Evolutionary conservation across 495 filamentous ascomycete species (phyloP), one percentile per base, ranked within the genome.

Genomic region (Cenococcum geophilum): DNA sequence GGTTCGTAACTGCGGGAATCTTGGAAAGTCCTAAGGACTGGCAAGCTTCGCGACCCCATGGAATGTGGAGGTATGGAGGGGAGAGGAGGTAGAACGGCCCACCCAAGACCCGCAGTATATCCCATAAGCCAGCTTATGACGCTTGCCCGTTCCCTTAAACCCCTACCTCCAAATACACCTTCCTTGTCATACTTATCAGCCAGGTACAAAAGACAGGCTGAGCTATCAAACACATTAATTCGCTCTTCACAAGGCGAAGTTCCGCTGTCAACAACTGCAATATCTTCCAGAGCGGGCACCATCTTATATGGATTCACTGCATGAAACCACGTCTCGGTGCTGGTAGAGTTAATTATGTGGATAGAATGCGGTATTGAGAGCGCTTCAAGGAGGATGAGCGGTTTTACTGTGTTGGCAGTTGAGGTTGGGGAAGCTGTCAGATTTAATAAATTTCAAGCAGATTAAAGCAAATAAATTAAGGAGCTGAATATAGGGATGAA

Each of bases 241-340:
- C 35, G 9, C 10, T 14, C 14, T 8, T 4, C 11, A 20, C n/a
- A 1, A 11, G 21, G 25, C 22, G 23, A 22, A 25, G 22, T 18
- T 16, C 27, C 12, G 3, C 16, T 27, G 6, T 23, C 40, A 23
- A 4, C 6, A 52, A 22, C 27, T 2, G 6, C 27, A 18, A 11
- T 10, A 23, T 58, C 54, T 52, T 63, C 61, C n/a, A 63, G 23
- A 9, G 62, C 62, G 12, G 62, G 62, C 10, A 64, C 55, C 57
- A 64, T 60, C 20, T 51, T 55, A 8, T 40, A 35, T 27, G 62
- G 62, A 20, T 60, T 60, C 32, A 64, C 36, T 11, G 55, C n/a
- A 16, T 35, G 27, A 27, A 60, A 64, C 62, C 57, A 64, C 1
- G 37, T 40, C 18, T 60, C 50, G 34, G 14, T 50, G 14, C 22